Evolutionary conservation across 1,284 basidiomycete genomes (phyloP), one percentile per base, ranked within the genome.

Genomic region (Moniliella sp.): DNA sequence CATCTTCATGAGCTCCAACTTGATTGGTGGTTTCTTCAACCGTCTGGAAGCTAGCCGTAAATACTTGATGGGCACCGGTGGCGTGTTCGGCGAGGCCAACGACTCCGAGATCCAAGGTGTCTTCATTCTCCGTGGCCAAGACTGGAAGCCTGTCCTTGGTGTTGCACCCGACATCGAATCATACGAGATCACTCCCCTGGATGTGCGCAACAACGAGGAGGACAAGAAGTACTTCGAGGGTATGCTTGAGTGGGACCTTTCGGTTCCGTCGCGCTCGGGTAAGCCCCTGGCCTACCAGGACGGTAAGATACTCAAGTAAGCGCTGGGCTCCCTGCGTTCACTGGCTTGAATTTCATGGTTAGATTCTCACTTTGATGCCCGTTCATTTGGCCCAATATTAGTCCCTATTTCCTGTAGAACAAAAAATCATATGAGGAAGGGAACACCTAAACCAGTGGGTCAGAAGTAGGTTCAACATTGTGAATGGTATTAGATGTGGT

Each of bases 11-110:
- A 72, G 91, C 82, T 83, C 75, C 50, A 69, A 69, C 66, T 62
- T 66, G 65, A 76, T 93, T 57, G 72, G 73, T 39, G 88, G 88
- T 16, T 83, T 91, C 74, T 93, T 88, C 73, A 66, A 82, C 68
- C 82, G 88, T 46, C 74, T 94, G 14, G 50, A 49, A 36, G 44
- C 41, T 3, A 34, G 32, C 26, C 51, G 56, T 35, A 56, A 61
- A 49, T 63, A 61, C 71, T 72, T 88, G 48, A 91, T 93, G 64
- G 86, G 76, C 23, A 88, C 82, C 26, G 64, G 83, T 32, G 82
- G 81, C 63, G 88, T 94, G 16, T 75, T 86, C 40, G 86, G 86
- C 54, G 66, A 68, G 61, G 48, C 69, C 63, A 81, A 81, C 66
- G 68, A 76, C 53, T 48, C 42, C 33, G 33, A 39, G 63, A 54